phyloP scores from a whole-genome alignment of 768 basidiomycete genomes.

The Rhodotorula babjevae region DNA sequence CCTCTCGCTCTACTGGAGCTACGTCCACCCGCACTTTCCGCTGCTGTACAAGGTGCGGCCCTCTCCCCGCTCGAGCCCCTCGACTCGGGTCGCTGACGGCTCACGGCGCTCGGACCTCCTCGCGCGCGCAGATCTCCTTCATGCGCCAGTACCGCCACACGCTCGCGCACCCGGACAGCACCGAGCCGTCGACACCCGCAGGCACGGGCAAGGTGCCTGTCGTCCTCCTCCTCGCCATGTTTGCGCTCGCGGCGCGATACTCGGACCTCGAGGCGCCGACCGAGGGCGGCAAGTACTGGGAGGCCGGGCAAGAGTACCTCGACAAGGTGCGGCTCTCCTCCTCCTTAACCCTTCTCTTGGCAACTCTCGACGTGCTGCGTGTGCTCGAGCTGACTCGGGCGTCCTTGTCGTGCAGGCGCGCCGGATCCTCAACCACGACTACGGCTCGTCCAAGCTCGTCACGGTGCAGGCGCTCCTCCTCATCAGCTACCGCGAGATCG shows the following conservation, averaged over 20 bases:
- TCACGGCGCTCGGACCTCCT: background rate
- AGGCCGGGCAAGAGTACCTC: conserved; percentile 40
- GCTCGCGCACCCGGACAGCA: conserved; percentile 31
- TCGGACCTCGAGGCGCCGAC: conserved; percentile 40
- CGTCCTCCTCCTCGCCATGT: conserved; percentile 75
- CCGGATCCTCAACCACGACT: conserved; percentile 51
- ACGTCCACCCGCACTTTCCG: conserved; percentile 74
- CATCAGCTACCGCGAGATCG: conserved; percentile 77
- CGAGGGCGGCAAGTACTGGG: conserved; percentile 41
- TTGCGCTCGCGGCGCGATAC: conserved; percentile 73
- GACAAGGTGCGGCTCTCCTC: conserved; percentile 26
- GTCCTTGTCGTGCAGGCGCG: conserved; percentile 20
- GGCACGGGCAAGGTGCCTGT: conserved; percentile 49
- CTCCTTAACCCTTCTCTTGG: no score
- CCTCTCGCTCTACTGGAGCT: conserved; percentile 69
- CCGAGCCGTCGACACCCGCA: conserved; percentile 21
- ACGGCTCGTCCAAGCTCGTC: conserved; percentile 65
- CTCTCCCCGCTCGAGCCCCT: no score
- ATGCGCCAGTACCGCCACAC: conserved; percentile 39
- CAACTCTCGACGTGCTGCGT: no score
- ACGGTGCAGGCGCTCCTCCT: conserved; percentile 76
- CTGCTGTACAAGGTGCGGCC: conserved; percentile 50
- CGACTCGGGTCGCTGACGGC: background rate
- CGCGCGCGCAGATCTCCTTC: conserved; percentile 20
- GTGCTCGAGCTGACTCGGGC: background rate